These are phyloP conservation scores for Striga asiatica DNA, from an alignment of 257 asterid genomes.

Conservation along the genomic window DNA sequence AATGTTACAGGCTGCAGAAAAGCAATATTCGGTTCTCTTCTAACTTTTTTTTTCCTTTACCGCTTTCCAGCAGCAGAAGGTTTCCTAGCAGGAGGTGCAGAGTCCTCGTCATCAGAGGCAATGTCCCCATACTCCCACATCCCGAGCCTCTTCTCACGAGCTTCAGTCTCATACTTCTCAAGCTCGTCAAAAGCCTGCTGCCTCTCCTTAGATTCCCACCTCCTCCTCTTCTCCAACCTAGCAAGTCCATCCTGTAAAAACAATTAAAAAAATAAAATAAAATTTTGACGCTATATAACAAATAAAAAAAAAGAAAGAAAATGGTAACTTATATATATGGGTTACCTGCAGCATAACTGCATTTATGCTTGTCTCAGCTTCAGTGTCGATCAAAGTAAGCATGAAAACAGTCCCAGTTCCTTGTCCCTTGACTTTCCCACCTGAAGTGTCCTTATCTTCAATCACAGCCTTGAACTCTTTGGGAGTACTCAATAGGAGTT, in stretches of 20 bases:
- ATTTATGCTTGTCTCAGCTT: constrained; percentile 59
- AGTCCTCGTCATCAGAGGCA: constrained; percentile 85
- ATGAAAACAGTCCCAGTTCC: constrained; percentile 77
- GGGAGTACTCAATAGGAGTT: constrained; percentile 40
- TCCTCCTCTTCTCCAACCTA: constrained; percentile 86
- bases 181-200: constrained; percentile 57
- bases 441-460: constrained; percentile 75
- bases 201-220: constrained; percentile 56
- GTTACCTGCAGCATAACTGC: constrained; percentile 77
- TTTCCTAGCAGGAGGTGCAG: constrained; percentile 47
- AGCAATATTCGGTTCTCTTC: too few relatives aligned
- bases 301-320: too few relatives aligned
- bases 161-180: constrained; percentile 71
- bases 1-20: too few relatives aligned
- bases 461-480: constrained; percentile 69
- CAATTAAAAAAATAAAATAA: not conserved
- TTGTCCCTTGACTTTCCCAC: constrained; percentile 92
- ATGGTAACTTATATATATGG: too few relatives aligned
- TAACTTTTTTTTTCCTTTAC: too few relatives aligned
- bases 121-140: constrained; percentile 99
- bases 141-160: constrained; percentile 51
- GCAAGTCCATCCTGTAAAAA: constrained; percentile 80
- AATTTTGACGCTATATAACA: too few relatives aligned
- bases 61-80: constrained; percentile 60
- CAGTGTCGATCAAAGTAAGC: constrained; percentile 67